Percentiles rank a stretch among this genome's conserved stretches.
Conservation (phyloP, 2,329 filamentous ascomycete genomes). For the Magnaporthiopsis poae region DNA sequence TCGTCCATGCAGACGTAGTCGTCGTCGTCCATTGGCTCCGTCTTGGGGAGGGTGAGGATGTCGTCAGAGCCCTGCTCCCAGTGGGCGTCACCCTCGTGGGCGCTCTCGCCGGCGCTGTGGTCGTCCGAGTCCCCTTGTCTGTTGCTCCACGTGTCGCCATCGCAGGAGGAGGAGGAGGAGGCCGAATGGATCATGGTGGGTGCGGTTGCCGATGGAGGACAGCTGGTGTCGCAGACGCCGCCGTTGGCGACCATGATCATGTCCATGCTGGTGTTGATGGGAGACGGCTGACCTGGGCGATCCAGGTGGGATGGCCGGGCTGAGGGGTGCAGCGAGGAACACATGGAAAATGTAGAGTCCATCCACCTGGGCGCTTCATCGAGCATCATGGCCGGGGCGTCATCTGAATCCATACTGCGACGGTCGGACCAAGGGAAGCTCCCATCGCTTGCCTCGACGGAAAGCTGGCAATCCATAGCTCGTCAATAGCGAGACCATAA, state of each 20-base stretch:
- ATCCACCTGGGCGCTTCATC: conserved; percentile 28
- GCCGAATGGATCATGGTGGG: conserved; percentile 36
- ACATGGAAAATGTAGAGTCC: conserved; percentile 22
- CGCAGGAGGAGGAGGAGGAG: conserved; percentile 34
- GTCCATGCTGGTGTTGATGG: conserved; percentile 40
- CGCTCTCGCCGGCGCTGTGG: conserved; percentile 15
- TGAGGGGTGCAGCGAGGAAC: conserved; percentile 23
- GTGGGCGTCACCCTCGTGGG: conserved; percentile 27
- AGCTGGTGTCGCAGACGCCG: conserved; percentile 12
- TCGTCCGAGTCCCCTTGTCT: conserved; percentile 25
- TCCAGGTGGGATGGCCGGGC: conserved; percentile 20
- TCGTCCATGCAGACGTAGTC: conserved; percentile 44
- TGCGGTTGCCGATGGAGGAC: conserved; percentile 23
- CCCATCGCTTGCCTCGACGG: conserved; percentile 31
- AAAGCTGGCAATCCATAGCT: conserved; percentile 37
- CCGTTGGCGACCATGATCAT: conserved; percentile 17
- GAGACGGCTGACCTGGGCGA: conserved; percentile 41
- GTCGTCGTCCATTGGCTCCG: conserved; percentile 48
- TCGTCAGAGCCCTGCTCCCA: conserved; percentile 41
- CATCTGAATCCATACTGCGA: conserved; percentile 35
- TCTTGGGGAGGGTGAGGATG: conserved; percentile 39
- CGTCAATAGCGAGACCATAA: conserved; percentile 32
- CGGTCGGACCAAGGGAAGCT: conserved; percentile 36
- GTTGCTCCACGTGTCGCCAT: conserved; percentile 33
- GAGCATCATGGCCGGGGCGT: conserved; percentile 25